A percentile compares a stretch with the other conserved stretches of the same genome.
Conservation (phyloP, 31 red algal genomes). For the Odonthalia washingtoniensis region DNA sequence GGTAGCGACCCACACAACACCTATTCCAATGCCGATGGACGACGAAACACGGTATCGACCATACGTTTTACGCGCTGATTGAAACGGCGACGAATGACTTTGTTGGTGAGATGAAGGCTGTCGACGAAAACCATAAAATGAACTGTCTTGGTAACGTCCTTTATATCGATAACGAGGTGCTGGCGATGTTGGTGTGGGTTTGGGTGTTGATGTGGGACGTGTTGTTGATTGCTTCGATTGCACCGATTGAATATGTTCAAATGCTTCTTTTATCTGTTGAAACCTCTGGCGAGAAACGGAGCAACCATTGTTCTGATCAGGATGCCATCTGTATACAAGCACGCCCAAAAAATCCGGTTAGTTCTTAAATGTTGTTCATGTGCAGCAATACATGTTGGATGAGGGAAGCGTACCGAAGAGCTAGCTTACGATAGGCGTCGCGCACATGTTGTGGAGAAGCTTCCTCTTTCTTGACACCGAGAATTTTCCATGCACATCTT, state of each 20-base stretch:
- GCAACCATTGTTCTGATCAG: conserved; percentile 60
- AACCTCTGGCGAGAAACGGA: conserved; percentile 35
- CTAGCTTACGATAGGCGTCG: conserved; percentile 75
- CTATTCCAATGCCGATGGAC: not conserved
- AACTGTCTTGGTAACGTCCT: not conserved
- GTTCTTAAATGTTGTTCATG: no score
- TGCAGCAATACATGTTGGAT: no score
- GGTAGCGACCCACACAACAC: no score
- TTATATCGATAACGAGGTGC: conserved; percentile 23
- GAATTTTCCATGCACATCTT: conserved; percentile 57
- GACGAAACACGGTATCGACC: conserved; percentile 6
- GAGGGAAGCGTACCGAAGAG: conserved; percentile 58
- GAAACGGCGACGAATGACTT: no score
- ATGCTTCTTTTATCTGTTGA: conserved; percentile 61
- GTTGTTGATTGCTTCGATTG: no score
- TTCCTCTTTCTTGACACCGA: conserved; percentile 45
- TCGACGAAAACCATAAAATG: conserved; percentile 44
- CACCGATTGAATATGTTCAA: conserved; percentile 58
- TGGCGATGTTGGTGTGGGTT: conserved; percentile 21
- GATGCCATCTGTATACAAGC: conserved; percentile 46
- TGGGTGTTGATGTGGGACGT: no score
- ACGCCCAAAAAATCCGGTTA: not conserved
- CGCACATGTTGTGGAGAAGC: conserved; percentile 53
- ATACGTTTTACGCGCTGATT: not conserved
- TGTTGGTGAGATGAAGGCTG: no score